These are phyloP conservation scores for Coniophora puteana DNA, from an alignment of 1,284 basidiomycete genomes.

Conservation along the genomic window DNA sequence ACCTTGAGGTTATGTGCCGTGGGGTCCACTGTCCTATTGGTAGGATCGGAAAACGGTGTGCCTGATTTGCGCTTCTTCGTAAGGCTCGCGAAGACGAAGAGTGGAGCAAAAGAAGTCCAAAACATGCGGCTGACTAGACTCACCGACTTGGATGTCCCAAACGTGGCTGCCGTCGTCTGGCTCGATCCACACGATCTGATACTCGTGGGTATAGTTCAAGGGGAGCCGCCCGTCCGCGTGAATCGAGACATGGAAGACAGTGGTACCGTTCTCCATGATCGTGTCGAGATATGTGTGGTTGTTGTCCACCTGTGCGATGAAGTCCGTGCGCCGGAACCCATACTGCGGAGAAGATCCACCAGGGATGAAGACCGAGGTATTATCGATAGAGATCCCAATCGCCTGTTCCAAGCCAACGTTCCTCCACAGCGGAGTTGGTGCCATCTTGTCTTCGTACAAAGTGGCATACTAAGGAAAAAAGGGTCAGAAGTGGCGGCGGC, in stretches of 20 bases:
- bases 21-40: constrained; percentile 33
- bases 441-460: constrained; percentile 33
- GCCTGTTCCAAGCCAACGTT: constrained; percentile 38
- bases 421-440: constrained; percentile 48
- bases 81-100: not conserved
- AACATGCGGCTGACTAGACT: constrained; percentile 5
- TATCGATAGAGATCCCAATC: constrained; percentile 50
- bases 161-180: constrained; percentile 53
- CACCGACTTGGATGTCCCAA: constrained; percentile 54
- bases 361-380: constrained; percentile 55
- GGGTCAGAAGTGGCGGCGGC: too few species aligned
- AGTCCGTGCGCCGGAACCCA: constrained; percentile 57
- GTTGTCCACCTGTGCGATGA: constrained; percentile 46
- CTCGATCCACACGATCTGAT: constrained; percentile 62
- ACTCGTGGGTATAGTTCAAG: constrained; percentile 54
- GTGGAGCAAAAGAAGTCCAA: not conserved
- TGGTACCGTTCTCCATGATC: constrained; percentile 40
- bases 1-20: constrained; percentile 48
- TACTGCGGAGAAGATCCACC: constrained; percentile 43
- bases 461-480: constrained; percentile 42
- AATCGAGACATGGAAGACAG: constrained; percentile 55
- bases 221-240: constrained; percentile 38
- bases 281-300: constrained; percentile 37
- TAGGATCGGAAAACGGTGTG: constrained; percentile 52
- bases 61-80: constrained; percentile 29